These are phyloP conservation scores for Pleurotus tuber-regium DNA, from an alignment of 768 basidiomycete species.

Conservation along the genomic window DNA sequence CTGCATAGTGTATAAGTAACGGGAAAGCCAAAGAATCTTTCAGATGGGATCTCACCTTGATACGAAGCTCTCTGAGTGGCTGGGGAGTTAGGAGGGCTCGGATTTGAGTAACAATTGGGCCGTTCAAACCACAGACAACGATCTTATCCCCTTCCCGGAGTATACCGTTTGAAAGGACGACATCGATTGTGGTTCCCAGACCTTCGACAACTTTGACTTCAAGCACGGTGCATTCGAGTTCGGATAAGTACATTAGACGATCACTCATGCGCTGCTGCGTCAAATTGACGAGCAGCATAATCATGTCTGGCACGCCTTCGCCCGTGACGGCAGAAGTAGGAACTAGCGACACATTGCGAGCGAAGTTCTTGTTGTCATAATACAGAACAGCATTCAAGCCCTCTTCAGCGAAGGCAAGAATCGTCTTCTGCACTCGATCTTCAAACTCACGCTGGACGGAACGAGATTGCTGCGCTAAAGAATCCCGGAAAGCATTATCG, in stretches of 20 bases:
- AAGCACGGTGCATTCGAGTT: slow-evolving; percentile 95
- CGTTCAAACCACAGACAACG: slow-evolving; percentile 95
- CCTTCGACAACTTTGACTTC: slow-evolving; percentile 99
- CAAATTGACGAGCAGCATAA: slow-evolving; percentile 95
- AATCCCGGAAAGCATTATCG: slow-evolving; percentile 90
- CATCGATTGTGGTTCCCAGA: slow-evolving; percentile 96
- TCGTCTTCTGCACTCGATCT: slow-evolving; percentile 80
- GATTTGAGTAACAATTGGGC: slow-evolving; percentile 93
- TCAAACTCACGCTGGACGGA: slow-evolving; percentile 90
- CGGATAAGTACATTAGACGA: slow-evolving; percentile 95
- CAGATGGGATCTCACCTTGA: slow-evolving; percentile 64
- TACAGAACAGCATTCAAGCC: slow-evolving; percentile 93
- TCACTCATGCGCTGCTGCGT: slow-evolving; percentile 99
- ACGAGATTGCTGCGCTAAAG: slow-evolving; percentile 75
- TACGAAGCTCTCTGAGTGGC: slow-evolving; percentile 89
- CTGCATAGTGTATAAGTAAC: slow-evolving; percentile 35
- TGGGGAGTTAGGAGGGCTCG: slow-evolving; percentile 95
- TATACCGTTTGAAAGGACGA: slow-evolving; percentile 92
- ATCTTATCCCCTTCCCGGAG: slow-evolving; percentile 91
- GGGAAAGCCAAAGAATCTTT: slow-evolving; percentile 12
- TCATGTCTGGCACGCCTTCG: slow-evolving; percentile 99
- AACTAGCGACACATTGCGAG: slow-evolving; percentile 91
- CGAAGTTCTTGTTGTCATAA: slow-evolving; percentile 97
- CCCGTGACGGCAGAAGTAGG: slow-evolving; percentile 98
- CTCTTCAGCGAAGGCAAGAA: slow-evolving; percentile 95